Conservation (phyloP, 2,329 filamentous ascomycete genomes). For the Cladosporium phlei region DNA sequence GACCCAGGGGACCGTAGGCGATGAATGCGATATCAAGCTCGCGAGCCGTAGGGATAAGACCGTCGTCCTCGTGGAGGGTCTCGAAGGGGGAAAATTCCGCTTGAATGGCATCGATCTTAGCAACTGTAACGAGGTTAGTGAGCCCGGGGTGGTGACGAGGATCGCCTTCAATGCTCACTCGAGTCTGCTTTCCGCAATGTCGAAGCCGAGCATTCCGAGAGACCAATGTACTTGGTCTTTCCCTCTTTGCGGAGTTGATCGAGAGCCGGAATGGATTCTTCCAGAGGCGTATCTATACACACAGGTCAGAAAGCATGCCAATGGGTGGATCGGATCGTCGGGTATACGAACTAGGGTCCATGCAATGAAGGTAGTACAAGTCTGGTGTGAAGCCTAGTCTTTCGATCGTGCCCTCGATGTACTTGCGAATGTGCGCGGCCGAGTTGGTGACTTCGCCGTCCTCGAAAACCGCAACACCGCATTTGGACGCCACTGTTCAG, state of each 20-base stretch:
- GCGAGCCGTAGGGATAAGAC: constrained; percentile 39
- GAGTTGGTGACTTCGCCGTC: constrained; percentile 39
- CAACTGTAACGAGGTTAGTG: constrained; percentile 20
- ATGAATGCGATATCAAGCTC: constrained; percentile 60
- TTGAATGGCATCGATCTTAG: constrained; percentile 48
- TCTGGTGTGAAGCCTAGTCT: constrained; percentile 45
- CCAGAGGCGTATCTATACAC: constrained; percentile 41
- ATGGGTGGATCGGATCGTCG: constrained; percentile 22
- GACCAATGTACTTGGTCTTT: constrained; percentile 47
- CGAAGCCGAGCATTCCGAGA: constrained; percentile 48
- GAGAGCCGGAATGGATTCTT: constrained; percentile 45
- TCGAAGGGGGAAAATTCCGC: constrained; percentile 49
- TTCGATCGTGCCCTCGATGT: constrained; percentile 48
- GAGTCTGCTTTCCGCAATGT: constrained; percentile 46
- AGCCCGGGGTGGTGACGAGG: too few species aligned
- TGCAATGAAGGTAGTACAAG: constrained; percentile 39
- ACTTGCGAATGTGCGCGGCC: constrained; percentile 42
- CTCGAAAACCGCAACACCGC: constrained; percentile 38
- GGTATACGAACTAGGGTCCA: constrained; percentile 38
- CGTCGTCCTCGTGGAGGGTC: constrained; percentile 17
- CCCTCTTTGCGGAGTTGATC: constrained; percentile 48
- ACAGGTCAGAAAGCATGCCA: constrained; percentile 29
- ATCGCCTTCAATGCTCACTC: constrained; percentile 31
- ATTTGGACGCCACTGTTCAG: constrained; percentile 45
- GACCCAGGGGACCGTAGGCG: constrained; percentile 65